Conservation (phyloP, 345 rosid genomes). For the Euphorbia tirucalli region DNA sequence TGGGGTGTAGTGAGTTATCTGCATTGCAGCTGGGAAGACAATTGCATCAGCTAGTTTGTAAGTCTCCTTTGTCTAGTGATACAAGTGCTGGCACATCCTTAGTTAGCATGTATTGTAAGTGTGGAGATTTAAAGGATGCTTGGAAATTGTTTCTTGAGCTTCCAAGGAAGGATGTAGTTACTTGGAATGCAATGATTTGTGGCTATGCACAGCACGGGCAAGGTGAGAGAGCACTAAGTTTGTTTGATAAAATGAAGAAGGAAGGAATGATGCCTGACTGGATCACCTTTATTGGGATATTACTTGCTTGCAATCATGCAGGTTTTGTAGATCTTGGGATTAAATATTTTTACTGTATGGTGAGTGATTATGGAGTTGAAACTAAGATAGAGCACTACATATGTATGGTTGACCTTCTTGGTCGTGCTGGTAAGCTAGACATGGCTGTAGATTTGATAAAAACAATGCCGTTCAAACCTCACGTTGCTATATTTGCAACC, state of each 20-base stretch:
- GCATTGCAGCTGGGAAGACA: constrained; percentile 68
- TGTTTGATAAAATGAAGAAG: constrained; percentile 51
- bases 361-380: constrained; percentile 45
- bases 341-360: constrained; percentile 50
- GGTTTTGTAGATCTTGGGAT: constrained; percentile 52
- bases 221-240: constrained; percentile 44
- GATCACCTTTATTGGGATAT: constrained; percentile 68
- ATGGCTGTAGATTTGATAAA: constrained; percentile 55
- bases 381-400: constrained; percentile 61
- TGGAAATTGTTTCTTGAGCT: constrained; percentile 44
- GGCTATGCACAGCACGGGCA: constrained; percentile 66
- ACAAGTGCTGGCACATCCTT: constrained; percentile 49
- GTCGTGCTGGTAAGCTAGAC: constrained; percentile 62
- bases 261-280: constrained; percentile 48
- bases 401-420: constrained; percentile 70
- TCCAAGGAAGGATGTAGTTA: constrained; percentile 47
- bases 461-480: constrained; percentile 57
- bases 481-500: constrained; percentile 56
- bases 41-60: constrained; percentile 67
- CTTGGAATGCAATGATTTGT: constrained; percentile 72
- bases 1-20: constrained; percentile 72
- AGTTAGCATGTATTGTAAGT: constrained; percentile 66
- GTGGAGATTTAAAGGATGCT: constrained; percentile 62
- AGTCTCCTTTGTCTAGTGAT: constrained; percentile 43
- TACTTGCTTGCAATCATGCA: constrained; percentile 65